Evolutionary conservation across 1,284 basidiomycete species (phyloP).

Genomic region (Apiotrichum veenhuisii): DNA sequence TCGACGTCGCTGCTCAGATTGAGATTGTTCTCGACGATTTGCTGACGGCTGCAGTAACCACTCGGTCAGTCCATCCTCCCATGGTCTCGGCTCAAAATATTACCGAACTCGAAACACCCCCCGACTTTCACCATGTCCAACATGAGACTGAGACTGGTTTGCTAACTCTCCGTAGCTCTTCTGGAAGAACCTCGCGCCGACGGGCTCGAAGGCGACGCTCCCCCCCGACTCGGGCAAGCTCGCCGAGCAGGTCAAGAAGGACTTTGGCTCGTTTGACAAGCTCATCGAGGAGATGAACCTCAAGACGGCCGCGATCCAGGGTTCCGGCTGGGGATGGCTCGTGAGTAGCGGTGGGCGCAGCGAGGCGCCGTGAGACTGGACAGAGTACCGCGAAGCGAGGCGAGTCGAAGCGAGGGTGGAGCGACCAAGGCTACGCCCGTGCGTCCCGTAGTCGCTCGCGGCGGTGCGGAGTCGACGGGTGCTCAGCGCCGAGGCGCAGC

Average conservation of each 20-base stretch:
- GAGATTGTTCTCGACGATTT: too few relatives aligned
- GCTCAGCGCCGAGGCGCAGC: too few relatives aligned
- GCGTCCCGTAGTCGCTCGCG: too few relatives aligned
- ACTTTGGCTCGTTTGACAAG: constrained; percentile 76
- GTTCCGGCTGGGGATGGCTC: constrained; percentile 98
- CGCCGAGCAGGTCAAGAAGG: constrained; percentile 72
- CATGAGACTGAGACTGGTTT: too few relatives aligned
- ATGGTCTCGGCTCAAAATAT: background rate
- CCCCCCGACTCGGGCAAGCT: constrained; percentile 65
- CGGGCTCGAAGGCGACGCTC: constrained; percentile 59
- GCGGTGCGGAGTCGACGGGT: too few relatives aligned
- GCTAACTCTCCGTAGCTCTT: constrained; percentile 67
- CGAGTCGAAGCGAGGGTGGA: too few relatives aligned
- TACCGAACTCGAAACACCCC: background rate
- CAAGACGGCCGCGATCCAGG: constrained; percentile 88
- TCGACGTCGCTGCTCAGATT: too few relatives aligned
- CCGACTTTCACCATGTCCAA: background rate
- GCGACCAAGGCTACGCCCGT: too few relatives aligned
- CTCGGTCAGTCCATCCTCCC: constrained; percentile 30
- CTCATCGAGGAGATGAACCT: constrained; percentile 78
- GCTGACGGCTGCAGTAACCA: constrained; percentile 33
- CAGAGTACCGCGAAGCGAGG: too few relatives aligned
- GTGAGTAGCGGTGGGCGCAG: constrained; percentile 56
- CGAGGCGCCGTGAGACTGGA: too few relatives aligned
- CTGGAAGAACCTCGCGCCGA: constrained; percentile 90